phyloP scores from a whole-genome alignment of 345 rosid species.

The Eutrema japonicum region DNA sequence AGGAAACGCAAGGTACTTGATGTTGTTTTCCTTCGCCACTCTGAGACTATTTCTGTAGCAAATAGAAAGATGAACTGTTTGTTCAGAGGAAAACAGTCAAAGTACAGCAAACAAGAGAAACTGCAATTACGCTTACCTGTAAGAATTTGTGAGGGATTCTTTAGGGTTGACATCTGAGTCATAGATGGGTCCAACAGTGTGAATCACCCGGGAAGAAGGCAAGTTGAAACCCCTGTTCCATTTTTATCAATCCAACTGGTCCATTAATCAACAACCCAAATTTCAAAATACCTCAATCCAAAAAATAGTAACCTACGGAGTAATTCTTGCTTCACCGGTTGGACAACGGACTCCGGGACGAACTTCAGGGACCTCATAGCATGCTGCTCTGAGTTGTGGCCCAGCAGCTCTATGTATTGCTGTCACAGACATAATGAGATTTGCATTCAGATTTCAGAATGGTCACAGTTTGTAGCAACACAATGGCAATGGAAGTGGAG shows the following conservation, averaged over 20 bases:
- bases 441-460: background rate
- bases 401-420: constrained; percentile 90
- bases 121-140: constrained; percentile 52
- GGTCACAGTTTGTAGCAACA: background rate
- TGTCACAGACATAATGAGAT: constrained; percentile 26
- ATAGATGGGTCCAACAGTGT: constrained; percentile 86
- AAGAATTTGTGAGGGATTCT: constrained; percentile 60
- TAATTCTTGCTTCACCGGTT: constrained; percentile 84
- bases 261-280: constrained; percentile 17
- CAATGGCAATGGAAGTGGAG: background rate
- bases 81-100: background rate
- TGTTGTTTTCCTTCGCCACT: constrained; percentile 70
- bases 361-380: constrained; percentile 69
- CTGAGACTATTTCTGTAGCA: constrained; percentile 67
- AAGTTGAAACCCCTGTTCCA: constrained; percentile 73
- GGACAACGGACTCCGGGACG: constrained; percentile 77
- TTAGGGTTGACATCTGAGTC: constrained; percentile 53
- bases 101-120: background rate
- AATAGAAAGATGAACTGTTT: constrained; percentile 5
- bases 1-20: constrained; percentile 79
- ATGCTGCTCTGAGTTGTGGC: constrained; percentile 68
- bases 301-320: constrained; percentile 51
- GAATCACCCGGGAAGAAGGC: constrained; percentile 76
- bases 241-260: constrained; percentile 14
- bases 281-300: background rate